A percentile compares a stretch with the other conserved stretches of the same genome.
phyloP scores from a whole-genome alignment of 768 basidiomycete species.

The Naganishia vishniacii region DNA sequence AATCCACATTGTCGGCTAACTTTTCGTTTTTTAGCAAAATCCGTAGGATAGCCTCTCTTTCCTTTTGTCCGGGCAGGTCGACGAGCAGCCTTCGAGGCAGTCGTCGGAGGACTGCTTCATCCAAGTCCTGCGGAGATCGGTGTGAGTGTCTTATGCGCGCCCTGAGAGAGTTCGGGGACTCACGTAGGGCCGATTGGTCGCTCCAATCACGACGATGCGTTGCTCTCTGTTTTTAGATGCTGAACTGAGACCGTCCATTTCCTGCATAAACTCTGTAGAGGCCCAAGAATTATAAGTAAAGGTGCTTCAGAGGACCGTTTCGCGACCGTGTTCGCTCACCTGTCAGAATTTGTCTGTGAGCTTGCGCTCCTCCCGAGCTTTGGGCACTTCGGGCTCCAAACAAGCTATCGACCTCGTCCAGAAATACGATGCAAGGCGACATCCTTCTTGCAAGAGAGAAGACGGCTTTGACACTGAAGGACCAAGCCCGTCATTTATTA shows the following conservation, averaged over 20 bases:
- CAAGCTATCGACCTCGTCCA: constrained; percentile 90
- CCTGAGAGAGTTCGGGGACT: neutral
- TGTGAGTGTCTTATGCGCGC: neutral
- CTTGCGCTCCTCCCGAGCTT: constrained; percentile 65
- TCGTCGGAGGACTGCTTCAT: constrained; percentile 80
- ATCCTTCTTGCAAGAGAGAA: constrained; percentile 79
- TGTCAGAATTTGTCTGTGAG: constrained; percentile 67
- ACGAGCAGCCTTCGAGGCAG: constrained; percentile 79
- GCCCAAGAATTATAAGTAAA: neutral
- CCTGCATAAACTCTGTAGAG: constrained; percentile 51
- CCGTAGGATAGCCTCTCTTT: constrained; percentile 79
- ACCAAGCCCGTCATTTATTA: neutral
- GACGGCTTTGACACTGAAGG: constrained; percentile 64
- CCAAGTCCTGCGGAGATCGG: constrained; percentile 35
- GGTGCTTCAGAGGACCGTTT: neutral
- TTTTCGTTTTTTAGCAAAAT: constrained; percentile 79
- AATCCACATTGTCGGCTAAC: constrained; percentile 49
- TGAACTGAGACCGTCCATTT: constrained; percentile 78
- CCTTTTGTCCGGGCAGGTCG: constrained; percentile 79
- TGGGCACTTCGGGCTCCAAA: constrained; percentile 78
- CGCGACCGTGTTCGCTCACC: constrained; percentile 19
- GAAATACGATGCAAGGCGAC: constrained; percentile 86
- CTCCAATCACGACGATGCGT: constrained; percentile 83
- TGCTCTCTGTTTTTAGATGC: constrained; percentile 67
- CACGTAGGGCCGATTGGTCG: constrained; percentile 64